Evolutionary conservation across 495 filamentous ascomycete species (phyloP), one percentile per base, ranked within the genome.

Genomic region (Penicillium argentinense): DNA sequence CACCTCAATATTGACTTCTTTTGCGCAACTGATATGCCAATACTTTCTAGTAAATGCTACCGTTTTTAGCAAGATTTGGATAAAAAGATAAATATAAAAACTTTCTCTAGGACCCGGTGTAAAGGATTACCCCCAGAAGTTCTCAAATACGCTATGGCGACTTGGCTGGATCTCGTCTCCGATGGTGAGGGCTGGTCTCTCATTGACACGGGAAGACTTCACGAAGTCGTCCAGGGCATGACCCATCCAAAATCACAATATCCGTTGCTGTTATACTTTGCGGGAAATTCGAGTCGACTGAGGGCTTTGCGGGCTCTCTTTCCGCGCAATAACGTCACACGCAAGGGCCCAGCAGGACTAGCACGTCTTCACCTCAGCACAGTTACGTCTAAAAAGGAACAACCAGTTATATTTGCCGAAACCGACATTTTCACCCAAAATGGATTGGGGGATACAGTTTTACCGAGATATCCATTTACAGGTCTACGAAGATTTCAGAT

Each of bases 301-400:
- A 50, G 42, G 18, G 53, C 53, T 12, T 41, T 56, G 3, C 27
- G 23, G 17, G 42, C 53, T 5, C 18, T 56, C 7, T 47, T 51
- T 17, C 48, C 53, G n/a, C 40, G 25, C 18, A 56, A 56, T 37
- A 56, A 56, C 27, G 23, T 56, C 14, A 56, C 45, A 17, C 44
- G 48, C 11, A 47, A 37, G 25, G 53, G 53, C 2, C 32, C 42
- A 4, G 16, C 16, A 9, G 42, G 46, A 1, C 19, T 53, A 4
- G 14, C 38, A 0, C 39, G 47, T 1, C 27, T 54, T 3, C 43
- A 58, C 21, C n/a, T 58, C 5, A 47, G 45, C 25, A 44, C 27
- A 5, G 19, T 26, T 5, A 51, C 50, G 13, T 37, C 29, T 1
- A 14, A 39, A 21, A 46, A 18, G 5, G n/a, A 44, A 12, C n/a